Evolutionary conservation across 1,284 basidiomycete genomes (phyloP).

Genomic region (Psilocybe mexicana): DNA sequence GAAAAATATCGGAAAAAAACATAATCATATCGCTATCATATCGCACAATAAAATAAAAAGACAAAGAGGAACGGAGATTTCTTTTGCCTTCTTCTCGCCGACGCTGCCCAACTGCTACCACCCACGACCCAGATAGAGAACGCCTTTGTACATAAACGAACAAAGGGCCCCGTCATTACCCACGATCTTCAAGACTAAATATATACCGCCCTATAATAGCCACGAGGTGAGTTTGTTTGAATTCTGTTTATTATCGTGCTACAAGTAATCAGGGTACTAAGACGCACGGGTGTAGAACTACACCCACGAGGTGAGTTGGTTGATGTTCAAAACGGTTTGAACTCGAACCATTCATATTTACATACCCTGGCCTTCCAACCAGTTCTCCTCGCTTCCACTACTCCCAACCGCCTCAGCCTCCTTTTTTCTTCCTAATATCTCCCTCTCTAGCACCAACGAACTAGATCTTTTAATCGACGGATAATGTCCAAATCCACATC

Average conservation of each 20-base stretch:
- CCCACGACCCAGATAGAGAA: background rate
- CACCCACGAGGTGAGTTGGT: conserved; percentile 10
- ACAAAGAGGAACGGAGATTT: background rate
- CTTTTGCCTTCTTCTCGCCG: background rate
- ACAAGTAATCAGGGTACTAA: no score
- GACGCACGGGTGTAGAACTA: no score
- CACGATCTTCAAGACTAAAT: conserved; percentile 6
- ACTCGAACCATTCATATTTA: conserved; percentile 11
- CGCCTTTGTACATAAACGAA: background rate
- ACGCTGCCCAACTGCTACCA: background rate
- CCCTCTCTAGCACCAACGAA: no score
- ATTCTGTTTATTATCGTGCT: no score
- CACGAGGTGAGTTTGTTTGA: conserved; percentile 11
- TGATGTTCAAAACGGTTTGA: background rate
- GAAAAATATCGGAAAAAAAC: background rate
- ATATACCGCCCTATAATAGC: conserved; percentile 3
- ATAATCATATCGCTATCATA: background rate
- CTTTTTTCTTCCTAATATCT: background rate
- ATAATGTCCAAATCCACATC: conserved; percentile 11
- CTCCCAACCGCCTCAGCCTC: background rate
- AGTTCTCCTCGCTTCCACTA: background rate
- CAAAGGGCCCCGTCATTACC: conserved; percentile 1
- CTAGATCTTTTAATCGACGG: background rate
- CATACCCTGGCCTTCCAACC: no score
- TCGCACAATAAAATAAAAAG: background rate